These are phyloP conservation scores for Tylopilus sp. DNA, from an alignment of 1,284 basidiomycete genomes.

Conservation along the genomic window DNA sequence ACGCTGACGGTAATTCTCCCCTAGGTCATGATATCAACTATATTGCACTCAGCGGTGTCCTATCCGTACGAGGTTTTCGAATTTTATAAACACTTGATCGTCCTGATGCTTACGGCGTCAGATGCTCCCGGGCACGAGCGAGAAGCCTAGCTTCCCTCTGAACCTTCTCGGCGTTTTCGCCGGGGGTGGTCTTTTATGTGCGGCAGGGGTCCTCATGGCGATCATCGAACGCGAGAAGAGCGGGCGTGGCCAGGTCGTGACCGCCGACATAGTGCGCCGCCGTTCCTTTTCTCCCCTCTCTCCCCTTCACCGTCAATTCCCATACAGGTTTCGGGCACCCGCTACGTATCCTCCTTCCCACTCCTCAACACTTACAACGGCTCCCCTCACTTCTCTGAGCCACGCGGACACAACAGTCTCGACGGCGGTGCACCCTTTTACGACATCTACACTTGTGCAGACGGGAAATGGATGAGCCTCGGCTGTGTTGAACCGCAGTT, in stretches of 20 bases:
- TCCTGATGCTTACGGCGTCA: constrained; percentile 25
- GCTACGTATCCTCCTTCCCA: constrained; percentile 72
- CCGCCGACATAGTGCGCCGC: constrained; percentile 67
- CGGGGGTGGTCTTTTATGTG: constrained; percentile 74
- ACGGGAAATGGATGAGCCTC: constrained; percentile 73
- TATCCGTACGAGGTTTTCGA: constrained; percentile 53
- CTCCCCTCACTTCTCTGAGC: constrained; percentile 40
- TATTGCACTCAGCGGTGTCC: constrained; percentile 74
- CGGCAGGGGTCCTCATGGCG: constrained; percentile 72
- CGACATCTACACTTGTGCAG: constrained; percentile 67
- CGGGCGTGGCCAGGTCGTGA: constrained; percentile 71
- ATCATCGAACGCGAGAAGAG: constrained; percentile 62
- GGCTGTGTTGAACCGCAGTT: constrained; percentile 74
- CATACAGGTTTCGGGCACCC: constrained; percentile 68
- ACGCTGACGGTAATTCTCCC: constrained; percentile 6
- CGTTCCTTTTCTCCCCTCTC: too few relatives aligned
- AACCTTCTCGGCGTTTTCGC: constrained; percentile 83
- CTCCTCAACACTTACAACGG: constrained; percentile 48
- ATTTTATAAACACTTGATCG: background rate
- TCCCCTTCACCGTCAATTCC: background rate
- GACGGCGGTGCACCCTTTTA: constrained; percentile 84
- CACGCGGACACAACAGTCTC: constrained; percentile 59
- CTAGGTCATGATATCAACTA: constrained; percentile 84
- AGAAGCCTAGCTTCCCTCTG: constrained; percentile 68
- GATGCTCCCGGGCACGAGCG: constrained; percentile 64